Base-by-base conservation (phyloP, 371 early-diverging fungal species). In the Zychaea mexicana region DNA sequence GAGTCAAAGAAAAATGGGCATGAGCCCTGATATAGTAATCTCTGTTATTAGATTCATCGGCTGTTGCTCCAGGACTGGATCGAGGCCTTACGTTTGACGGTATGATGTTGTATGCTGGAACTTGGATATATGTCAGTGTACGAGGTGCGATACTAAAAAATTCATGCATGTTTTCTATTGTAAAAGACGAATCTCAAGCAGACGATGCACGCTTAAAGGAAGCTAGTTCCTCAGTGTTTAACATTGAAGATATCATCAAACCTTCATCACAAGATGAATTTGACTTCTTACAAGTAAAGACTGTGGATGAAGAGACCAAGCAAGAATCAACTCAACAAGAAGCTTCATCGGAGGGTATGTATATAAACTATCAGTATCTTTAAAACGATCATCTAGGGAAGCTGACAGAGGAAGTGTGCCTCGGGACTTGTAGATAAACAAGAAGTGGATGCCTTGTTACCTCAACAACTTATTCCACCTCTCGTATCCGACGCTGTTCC, bases 1-100 rank as follows among this genome's bases (percentile, higher is more conserved):
- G 6, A 8, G 4, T 7, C 19, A 5, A 52, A 3, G 27, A 21
- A 24, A 27, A 22, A 21, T 2, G 13, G 17, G n/a, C n/a, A n/a
- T n/a, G n/a, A n/a, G n/a, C n/a, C n/a, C n/a, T 28, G 19, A 45
- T 26, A 3, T 33, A 3, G 2, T 13, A 7, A 28, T 19, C 1
- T 21, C 7, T 31, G n/a, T 32, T 36, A 21, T 21, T 55, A 66
- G 66, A 70, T 42, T 47, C 60, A 6, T 33, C 69, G 22, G 70
- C 83, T 2, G 71, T 82, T 22, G 83, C 91, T 5, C 90, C 90
- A 17, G 92, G 91, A 8, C 85, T 92, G 31, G 82, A 79, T 19
- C 83, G 90, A 32, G 91, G 91, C 0, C 56, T 85, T 13, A 49
- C 57, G 1, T 81, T 87, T 68, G 82, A 76, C 56, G 79, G 77